A percentile compares a stretch with the other conserved stretches of the same genome.
These are phyloP conservation scores for Tillandsia leiboldiana DNA, from an alignment of 176 grass and related monocot species.

Conservation along the genomic window DNA sequence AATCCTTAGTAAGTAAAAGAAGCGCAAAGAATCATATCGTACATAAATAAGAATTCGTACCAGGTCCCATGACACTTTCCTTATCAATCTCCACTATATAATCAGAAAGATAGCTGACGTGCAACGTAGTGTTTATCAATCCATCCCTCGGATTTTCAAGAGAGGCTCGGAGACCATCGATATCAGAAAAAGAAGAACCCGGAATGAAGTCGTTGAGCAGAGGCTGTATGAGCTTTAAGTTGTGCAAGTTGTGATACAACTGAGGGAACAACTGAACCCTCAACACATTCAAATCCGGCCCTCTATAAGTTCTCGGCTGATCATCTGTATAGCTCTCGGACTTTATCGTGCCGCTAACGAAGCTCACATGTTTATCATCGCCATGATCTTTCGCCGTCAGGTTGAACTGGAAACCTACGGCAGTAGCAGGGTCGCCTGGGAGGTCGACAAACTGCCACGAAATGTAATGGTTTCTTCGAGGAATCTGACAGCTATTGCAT, in stretches of 20 bases:
- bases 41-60: conserved; percentile 39
- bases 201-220: conserved; percentile 73
- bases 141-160: conserved; percentile 56
- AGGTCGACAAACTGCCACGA: conserved; percentile 92
- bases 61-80: conserved; percentile 62
- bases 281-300: conserved; percentile 67
- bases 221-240: conserved; percentile 74
- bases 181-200: conserved; percentile 67
- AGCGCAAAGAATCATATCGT: not conserved
- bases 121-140: conserved; percentile 81
- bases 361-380: conserved; percentile 48
- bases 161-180: conserved; percentile 57
- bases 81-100: conserved; percentile 82
- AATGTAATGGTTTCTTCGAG: conserved; percentile 68
- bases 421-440: conserved; percentile 41
- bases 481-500: conserved; percentile 64
- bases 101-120: conserved; percentile 77
- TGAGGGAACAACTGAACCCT: conserved; percentile 92
- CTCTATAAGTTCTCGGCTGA: conserved; percentile 76
- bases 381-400: conserved; percentile 55
- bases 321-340: conserved; percentile 45
- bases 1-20: not conserved
- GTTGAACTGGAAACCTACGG: conserved; percentile 81
- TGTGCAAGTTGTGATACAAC: conserved; percentile 47
- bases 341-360: conserved; percentile 62